Evolutionary conservation across 176 grass and related monocot genomes (phyloP).

Genomic region (Eremochloa ophiuroides): DNA sequence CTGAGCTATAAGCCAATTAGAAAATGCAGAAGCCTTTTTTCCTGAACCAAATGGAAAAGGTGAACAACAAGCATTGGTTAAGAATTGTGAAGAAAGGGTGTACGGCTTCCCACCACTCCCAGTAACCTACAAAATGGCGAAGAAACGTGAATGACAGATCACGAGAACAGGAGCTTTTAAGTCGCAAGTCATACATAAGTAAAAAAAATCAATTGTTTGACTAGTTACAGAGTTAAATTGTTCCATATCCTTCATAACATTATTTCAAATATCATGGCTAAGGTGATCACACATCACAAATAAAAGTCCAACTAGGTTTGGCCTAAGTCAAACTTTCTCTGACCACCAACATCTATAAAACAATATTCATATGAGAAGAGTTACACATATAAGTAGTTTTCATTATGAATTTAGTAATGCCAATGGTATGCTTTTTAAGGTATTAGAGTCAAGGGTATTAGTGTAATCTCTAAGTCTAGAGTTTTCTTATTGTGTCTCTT

Average conservation of each 20-base stretch:
- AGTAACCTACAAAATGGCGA: slow-evolving; percentile 49
- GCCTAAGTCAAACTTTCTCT: background rate
- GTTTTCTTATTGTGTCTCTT: too few relatives aligned
- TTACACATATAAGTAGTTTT: background rate
- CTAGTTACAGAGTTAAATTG: background rate
- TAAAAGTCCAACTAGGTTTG: background rate
- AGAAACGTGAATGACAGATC: slow-evolving; percentile 12
- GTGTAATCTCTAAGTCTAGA: too few relatives aligned
- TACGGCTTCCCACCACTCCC: slow-evolving; percentile 74
- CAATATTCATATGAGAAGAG: background rate
- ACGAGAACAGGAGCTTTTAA: background rate
- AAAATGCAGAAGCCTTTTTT: slow-evolving; percentile 66
- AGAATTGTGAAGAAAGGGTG: slow-evolving; percentile 75
- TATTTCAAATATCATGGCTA: slow-evolving; percentile 1
- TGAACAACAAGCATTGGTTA: slow-evolving; percentile 64
- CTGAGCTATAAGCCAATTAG: slow-evolving; percentile 57
- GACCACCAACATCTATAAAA: background rate
- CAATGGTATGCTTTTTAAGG: background rate
- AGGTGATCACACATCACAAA: background rate
- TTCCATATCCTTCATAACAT: background rate
- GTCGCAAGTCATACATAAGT: background rate
- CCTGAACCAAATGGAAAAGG: slow-evolving; percentile 86
- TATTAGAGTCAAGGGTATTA: background rate
- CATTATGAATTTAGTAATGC: background rate
- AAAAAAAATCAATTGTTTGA: background rate